phyloP scores from a whole-genome alignment of 2,329 filamentous ascomycete genomes.

The Fusarium austroafricanum region DNA sequence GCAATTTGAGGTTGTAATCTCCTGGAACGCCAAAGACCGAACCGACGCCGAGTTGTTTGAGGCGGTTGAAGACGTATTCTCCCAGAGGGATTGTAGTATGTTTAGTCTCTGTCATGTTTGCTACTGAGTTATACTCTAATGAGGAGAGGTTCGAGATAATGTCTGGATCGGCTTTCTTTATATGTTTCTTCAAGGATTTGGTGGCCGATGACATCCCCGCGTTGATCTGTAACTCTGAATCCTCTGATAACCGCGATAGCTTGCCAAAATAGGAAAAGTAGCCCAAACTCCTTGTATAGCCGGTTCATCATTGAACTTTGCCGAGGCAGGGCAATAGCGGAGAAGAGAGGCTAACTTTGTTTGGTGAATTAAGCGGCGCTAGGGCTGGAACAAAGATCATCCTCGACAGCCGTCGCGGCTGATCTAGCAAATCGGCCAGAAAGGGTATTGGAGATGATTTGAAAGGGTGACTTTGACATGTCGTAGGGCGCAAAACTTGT shows the following conservation, averaged over 20 bases:
- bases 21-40: constrained; percentile 21
- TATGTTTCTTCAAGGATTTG: background rate
- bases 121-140: background rate
- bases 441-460: too few relatives aligned
- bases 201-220: constrained; percentile 2
- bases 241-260: background rate
- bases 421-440: too few relatives aligned
- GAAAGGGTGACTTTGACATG: too few relatives aligned
- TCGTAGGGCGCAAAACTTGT: too few relatives aligned
- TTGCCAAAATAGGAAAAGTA: constrained; percentile 9
- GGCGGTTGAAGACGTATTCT: constrained; percentile 12
- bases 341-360: fast-evolving
- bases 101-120: background rate
- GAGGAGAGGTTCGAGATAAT: too few relatives aligned
- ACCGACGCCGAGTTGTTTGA: constrained; percentile 13
- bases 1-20: constrained; percentile 21
- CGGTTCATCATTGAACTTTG: background rate
- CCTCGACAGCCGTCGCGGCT: background rate
- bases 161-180: background rate
- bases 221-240: background rate
- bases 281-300: background rate
- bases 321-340: constrained; percentile 2
- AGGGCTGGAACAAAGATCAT: background rate
- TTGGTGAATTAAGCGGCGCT: background rate
- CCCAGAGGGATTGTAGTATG: constrained; percentile 1